phyloP scores from a whole-genome alignment of 2,329 filamentous ascomycete species.

The Sporothrix mexicana region DNA sequence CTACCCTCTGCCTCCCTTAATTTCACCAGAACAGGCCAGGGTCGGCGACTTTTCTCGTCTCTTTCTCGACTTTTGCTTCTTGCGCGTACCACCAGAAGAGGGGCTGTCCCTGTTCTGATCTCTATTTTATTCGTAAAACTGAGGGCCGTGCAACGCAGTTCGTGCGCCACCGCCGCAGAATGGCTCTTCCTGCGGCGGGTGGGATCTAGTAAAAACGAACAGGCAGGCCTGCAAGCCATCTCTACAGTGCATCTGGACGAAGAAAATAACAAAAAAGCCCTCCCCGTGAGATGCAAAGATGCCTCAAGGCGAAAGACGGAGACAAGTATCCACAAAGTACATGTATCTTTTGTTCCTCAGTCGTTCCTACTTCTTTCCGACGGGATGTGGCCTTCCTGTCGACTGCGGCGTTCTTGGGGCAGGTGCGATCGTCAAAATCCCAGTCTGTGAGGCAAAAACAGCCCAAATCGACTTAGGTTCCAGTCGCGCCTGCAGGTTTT shows the following conservation, averaged over 20 bases:
- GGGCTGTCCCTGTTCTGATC: neutral
- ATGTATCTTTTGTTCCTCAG: neutral
- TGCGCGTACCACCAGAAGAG: conserved; percentile 10
- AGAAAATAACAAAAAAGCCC: neutral
- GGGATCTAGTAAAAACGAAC: conserved; percentile 1
- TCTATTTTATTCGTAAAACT: neutral
- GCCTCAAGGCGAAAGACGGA: neutral
- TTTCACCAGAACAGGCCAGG: conserved; percentile 21
- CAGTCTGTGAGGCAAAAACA: conserved; percentile 13
- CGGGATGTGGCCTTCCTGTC: neutral
- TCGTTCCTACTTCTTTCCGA: conserved; percentile 7
- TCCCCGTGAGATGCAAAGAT: neutral
- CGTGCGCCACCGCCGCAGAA: neutral
- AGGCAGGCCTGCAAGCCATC: neutral
- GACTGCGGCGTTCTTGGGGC: conserved; percentile 11
- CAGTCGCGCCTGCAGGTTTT: conserved; percentile 12
- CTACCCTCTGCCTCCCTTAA: conserved; percentile 14
- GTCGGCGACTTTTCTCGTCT: conserved; percentile 2
- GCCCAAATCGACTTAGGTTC: conserved; percentile 3
- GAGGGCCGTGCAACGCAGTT: conserved; percentile 15
- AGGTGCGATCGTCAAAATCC: conserved; percentile 15
- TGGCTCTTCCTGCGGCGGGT: neutral
- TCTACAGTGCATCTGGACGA: neutral
- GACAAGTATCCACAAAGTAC: conserved; percentile 1
- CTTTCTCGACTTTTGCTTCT: neutral